Evolutionary conservation across 768 basidiomycete genomes (phyloP), one percentile per base, ranked within the genome.

Genomic region (Saitozyma sp.): DNA sequence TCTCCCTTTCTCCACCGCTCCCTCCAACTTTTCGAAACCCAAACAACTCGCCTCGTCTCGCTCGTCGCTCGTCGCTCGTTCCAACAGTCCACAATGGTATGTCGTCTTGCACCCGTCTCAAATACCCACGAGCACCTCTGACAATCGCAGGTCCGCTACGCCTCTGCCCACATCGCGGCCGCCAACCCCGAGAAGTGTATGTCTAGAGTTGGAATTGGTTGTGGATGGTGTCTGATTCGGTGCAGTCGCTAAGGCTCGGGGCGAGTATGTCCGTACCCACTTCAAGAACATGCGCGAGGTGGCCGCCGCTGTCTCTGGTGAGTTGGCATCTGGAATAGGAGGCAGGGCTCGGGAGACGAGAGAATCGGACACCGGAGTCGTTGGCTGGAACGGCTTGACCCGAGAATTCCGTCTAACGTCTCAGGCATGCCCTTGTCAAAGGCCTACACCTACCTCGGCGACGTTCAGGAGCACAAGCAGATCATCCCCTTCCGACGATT

Each of bases 201-300:
- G 88, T 85, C 49, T 45, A 40, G 17, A 13, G 37, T 29, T 29
- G 29, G 29, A 29, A 29, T 29, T 29, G 5, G 29, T 5, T 29
- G 29, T 29, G 29, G 29, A 29, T 29, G 29, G 29, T 29, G 29
- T 29, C 29, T 29, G 29, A 29, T 29, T 17, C 9, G 43, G 42
- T 66, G 38, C 51, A 95, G 92, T 90, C 80, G 88, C 94, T 77
- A 89, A 86, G 78, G 89, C 94, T 63, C 89, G 90, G 77, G 93
- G 93, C 75, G 92, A 95, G 84, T 93, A 97, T 86, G 87, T 96
- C 78, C 91, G 94, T 75, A 98, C 96, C 53, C 95, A 97, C 84
- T 99, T 96, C 88, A 99, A 99, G 89, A 99, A 98, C 87, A 98
- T 96, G 92, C 88, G 91, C 67, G 96, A 99, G 83, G 96, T 98